Evolutionary conservation across 1,139 yeast species (phyloP).

Genomic region (Magnusiomyces tetraspermus): DNA sequence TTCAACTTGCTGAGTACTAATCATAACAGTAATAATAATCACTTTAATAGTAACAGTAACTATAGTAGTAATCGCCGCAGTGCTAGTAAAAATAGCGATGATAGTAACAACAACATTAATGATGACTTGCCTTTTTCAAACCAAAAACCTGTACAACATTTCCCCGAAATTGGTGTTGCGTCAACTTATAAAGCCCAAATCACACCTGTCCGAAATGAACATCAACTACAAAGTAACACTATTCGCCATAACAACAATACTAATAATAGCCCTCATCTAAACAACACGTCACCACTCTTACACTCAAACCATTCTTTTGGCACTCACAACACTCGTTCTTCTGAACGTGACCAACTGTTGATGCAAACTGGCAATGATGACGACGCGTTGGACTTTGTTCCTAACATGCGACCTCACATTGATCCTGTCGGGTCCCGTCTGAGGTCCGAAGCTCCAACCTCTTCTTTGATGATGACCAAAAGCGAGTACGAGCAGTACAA

Average conservation of each 20-base stretch:
- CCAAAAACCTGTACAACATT: constrained; percentile 7
- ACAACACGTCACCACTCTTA: not conserved
- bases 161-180: constrained; percentile 10
- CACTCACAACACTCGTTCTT: not conserved
- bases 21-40: too few relatives aligned
- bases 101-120: not conserved
- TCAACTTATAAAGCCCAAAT: constrained; percentile 13
- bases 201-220: constrained; percentile 7
- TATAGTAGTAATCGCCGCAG: too few relatives aligned
- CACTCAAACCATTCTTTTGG: not conserved
- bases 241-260: constrained; percentile 1
- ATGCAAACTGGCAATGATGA: not conserved
- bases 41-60: too few relatives aligned
- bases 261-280: too few relatives aligned
- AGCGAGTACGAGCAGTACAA: constrained; percentile 12
- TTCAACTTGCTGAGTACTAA: not conserved
- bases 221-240: not conserved
- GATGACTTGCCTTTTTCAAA: not conserved
- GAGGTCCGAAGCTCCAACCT: constrained; percentile 8
- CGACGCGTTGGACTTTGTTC: constrained; percentile 13
- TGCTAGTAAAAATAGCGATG: too few relatives aligned
- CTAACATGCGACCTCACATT: constrained; percentile 13
- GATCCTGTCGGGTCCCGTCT: constrained; percentile 13
- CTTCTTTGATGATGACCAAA: constrained; percentile 14
- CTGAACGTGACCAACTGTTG: constrained; percentile 4